A percentile compares a stretch with the other conserved stretches of the same genome.
Evolutionary conservation across 176 grass and related monocot species (phyloP).

Genomic region (Aegilops tauschii): DNA sequence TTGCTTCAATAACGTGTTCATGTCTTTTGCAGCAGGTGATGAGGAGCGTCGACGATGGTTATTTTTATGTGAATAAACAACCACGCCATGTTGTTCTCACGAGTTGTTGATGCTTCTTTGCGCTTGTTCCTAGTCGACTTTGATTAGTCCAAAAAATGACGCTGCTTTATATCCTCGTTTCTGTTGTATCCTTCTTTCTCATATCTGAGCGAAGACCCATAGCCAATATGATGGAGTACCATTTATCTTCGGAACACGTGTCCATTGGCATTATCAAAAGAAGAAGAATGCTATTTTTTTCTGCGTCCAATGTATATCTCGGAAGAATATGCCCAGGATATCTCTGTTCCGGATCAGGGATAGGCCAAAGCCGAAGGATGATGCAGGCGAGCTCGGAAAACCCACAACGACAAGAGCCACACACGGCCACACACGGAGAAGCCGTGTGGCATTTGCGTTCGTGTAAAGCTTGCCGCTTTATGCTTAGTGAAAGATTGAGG

Average conservation of each 20-base stretch:
- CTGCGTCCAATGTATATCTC: slow-evolving; percentile 5
- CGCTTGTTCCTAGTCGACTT: neutral
- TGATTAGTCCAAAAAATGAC: neutral
- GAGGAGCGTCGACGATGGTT: too few species aligned
- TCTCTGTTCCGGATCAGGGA: neutral
- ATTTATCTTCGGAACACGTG: neutral
- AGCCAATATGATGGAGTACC: neutral
- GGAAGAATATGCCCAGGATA: slow-evolving; percentile 50
- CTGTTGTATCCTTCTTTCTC: neutral
- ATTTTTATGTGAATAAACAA: neutral
- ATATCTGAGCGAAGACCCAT: neutral
- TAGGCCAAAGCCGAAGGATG: neutral
- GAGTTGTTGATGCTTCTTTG: neutral
- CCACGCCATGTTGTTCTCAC: neutral
- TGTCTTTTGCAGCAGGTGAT: too few species aligned
- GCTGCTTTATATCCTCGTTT: neutral
- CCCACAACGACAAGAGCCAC: neutral
- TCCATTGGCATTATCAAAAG: neutral
- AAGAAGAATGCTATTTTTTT: neutral
- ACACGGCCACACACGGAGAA: neutral
- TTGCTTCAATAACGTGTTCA: too few species aligned
- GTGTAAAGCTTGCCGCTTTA: slow-evolving; percentile 20
- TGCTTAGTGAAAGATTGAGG: neutral
- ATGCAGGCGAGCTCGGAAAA: neutral
- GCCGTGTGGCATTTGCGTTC: slow-evolving; percentile 31